Conservation (phyloP, 805 yeast genomes). For the Alloascoidea hylecoeti region DNA sequence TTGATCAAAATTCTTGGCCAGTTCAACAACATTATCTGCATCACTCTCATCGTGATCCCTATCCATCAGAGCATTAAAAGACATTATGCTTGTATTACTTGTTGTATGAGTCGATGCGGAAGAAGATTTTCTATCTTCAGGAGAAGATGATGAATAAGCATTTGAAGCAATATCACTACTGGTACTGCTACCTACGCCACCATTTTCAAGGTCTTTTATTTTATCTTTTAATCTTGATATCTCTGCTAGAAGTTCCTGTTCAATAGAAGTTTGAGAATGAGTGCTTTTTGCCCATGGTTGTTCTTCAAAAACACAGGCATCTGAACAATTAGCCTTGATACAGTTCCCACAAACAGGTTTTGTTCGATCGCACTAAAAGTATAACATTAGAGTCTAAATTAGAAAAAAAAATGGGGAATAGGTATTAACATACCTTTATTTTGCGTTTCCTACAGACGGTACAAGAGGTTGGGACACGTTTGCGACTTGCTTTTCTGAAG, state of each 20-base stretch:
- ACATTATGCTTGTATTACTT: background rate
- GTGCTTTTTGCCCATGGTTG: conserved; percentile 3
- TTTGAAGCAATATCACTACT: background rate
- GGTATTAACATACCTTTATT: background rate
- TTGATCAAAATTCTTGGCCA: conserved; percentile 1
- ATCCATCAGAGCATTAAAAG: too few species aligned
- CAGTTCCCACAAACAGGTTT: conserved; percentile 2
- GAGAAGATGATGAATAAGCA: background rate
- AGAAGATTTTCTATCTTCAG: background rate
- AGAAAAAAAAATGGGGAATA: background rate
- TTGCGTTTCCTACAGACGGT: background rate
- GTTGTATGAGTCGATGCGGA: background rate
- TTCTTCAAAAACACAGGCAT: conserved; percentile 1
- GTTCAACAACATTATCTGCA: background rate
- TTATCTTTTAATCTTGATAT: background rate
- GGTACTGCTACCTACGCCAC: background rate
- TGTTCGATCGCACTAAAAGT: conserved; percentile 1
- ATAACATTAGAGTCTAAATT: background rate
- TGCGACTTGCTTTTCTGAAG: background rate
- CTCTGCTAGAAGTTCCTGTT: conserved; percentile 1
- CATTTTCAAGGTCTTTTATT: background rate
- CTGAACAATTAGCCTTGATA: background rate
- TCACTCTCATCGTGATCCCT: background rate
- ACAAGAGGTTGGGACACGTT: background rate
- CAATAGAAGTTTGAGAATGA: background rate